These are phyloP conservation scores for Cordyceps tenuipes DNA, from an alignment of 2,329 filamentous ascomycete species.

Conservation along the genomic window DNA sequence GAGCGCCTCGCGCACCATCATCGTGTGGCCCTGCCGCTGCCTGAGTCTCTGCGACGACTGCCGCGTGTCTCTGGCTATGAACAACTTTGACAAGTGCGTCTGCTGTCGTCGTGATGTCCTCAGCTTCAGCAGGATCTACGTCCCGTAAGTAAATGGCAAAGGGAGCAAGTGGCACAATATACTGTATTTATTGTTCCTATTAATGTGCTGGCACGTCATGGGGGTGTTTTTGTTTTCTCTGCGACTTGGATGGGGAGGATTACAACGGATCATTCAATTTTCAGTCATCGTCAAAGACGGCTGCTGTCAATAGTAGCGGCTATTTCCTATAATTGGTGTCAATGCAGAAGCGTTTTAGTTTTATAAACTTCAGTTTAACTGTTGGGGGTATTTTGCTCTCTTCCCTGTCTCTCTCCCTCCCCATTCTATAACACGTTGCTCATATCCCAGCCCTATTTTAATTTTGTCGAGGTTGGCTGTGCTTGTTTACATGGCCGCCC, in stretches of 20 bases:
- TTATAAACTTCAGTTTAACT: neutral
- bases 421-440: neutral
- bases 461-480: neutral
- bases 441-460: neutral
- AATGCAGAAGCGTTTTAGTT: neutral
- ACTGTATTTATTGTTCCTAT: neutral
- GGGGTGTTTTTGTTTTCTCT: neutral
- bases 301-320: neutral
- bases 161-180: neutral
- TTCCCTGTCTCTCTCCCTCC: neutral
- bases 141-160: slow-evolving; percentile 46
- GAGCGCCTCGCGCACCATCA: slow-evolving; percentile 71
- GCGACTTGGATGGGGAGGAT: neutral
- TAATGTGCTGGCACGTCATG: neutral
- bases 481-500: slow-evolving; percentile 72
- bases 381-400: neutral
- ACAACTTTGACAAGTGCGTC: slow-evolving; percentile 94
- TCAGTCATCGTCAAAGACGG: neutral
- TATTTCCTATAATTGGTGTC: neutral
- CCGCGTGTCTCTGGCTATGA: slow-evolving; percentile 85
- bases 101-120: slow-evolving; percentile 84
- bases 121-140: slow-evolving; percentile 85
- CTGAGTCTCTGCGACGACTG: slow-evolving; percentile 93
- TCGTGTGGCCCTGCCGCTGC: slow-evolving; percentile 95
- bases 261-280: neutral